Evolutionary conservation across 2,329 filamentous ascomycete species (phyloP), one percentile per base, ranked within the genome.

Genomic region (Helotiales sp.): DNA sequence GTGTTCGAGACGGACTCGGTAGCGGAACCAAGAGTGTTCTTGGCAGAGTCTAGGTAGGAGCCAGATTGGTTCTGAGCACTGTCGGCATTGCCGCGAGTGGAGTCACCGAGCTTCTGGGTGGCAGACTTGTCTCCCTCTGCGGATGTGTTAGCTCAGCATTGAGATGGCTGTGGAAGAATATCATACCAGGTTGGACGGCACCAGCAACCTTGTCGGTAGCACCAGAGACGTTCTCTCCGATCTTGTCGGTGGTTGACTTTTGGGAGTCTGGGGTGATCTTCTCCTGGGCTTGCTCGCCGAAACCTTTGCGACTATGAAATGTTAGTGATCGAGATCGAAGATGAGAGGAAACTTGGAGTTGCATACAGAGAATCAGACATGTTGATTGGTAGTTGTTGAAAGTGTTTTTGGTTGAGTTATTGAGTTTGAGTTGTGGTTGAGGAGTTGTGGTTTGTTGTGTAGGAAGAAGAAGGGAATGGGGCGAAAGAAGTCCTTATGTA

Each of bases 201-300:
- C 74, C 71, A 58, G 77, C 78, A 63, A 74, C 70, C 59, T 75
- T 76, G 71, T 83, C 80, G 57, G 69, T 73, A 55, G 71, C 67
- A 59, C 78, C 76, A 47, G 77, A 73, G 62, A 73, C 58, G 52
- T 66, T 69, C 73, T 83, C 80, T 51, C 71, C 68, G 65, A 59
- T 33, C 48, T 46, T 55, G 36, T 52, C 54, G 65, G 74, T 69
- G 61, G 73, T 76, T 36, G 77, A 77, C 75, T 83, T 83, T 71
- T 81, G 75, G 66, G 75, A 78, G 72, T 83, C 77, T 54, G 81
- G 81, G 63, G 77, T 82, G 60, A 80, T 57, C 72, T 77, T 78
- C 72, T 81, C 78, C 52, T 69, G 59, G 62, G 71, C 73, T 71
- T 82, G 79, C 68, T 79, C 76, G 64, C 73, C 71, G 69, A 79